A percentile compares a stretch with the other conserved stretches of the same genome.
Evolutionary conservation across 1,284 basidiomycete species (phyloP).

Genomic region (Stygiomarasmius scandens): DNA sequence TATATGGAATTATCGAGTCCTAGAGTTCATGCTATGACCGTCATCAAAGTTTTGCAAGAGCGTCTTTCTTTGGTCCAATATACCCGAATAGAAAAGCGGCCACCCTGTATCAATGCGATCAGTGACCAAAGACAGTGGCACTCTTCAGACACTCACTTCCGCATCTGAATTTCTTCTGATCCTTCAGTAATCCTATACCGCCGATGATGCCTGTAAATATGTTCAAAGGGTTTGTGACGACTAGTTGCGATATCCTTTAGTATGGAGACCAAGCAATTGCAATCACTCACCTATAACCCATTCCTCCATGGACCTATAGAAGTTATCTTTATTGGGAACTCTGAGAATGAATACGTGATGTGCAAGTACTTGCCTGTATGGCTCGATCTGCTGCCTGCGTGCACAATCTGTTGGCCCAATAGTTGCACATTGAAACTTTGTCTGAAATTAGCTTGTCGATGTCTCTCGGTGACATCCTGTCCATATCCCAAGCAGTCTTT

Average conservation of each 20-base stretch:
- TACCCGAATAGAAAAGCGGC: slow-evolving; percentile 13
- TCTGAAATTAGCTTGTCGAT: slow-evolving; percentile 12
- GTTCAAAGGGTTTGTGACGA: slow-evolving; percentile 6
- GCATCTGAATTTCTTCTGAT: slow-evolving; percentile 14
- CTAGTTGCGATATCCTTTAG: neutral
- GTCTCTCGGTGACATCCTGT: slow-evolving; percentile 10
- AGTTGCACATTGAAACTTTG: slow-evolving; percentile 16
- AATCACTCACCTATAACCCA: slow-evolving; percentile 10
- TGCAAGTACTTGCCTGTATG: slow-evolving; percentile 7
- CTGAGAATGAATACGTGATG: no score
- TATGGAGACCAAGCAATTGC: neutral
- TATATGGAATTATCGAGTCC: neutral
- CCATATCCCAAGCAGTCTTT: slow-evolving; percentile 15
- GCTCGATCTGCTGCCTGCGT: slow-evolving; percentile 14
- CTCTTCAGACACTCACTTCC: slow-evolving; percentile 14
- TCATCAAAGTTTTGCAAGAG: slow-evolving; percentile 9
- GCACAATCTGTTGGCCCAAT: slow-evolving; percentile 14
- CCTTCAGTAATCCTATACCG: slow-evolving; percentile 14
- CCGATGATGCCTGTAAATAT: slow-evolving; percentile 14
- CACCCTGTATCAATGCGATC: slow-evolving; percentile 2
- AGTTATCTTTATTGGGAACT: neutral
- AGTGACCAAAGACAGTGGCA: no score
- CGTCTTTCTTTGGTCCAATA: slow-evolving; percentile 12
- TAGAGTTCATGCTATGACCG: neutral
- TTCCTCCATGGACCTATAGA: slow-evolving; percentile 7